These are phyloP conservation scores for Xanthoparmelia taractica DNA, from an alignment of 495 filamentous ascomycete genomes.

Conservation along the genomic window DNA sequence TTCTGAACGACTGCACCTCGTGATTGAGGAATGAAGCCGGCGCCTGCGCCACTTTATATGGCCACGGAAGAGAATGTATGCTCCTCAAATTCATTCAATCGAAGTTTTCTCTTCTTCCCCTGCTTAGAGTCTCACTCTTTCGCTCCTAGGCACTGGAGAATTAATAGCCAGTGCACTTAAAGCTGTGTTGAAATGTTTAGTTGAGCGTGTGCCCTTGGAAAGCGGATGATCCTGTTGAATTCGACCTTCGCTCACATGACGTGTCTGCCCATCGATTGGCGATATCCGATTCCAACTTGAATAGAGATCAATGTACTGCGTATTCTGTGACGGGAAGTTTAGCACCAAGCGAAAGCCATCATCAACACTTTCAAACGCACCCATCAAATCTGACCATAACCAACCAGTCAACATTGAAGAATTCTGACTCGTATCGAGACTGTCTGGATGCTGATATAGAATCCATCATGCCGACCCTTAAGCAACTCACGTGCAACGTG, in stretches of 20 bases:
- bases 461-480: constrained; percentile 41
- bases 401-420: neutral
- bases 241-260: neutral
- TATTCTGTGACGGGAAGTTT: neutral
- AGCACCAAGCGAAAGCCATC: constrained; percentile 1
- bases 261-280: neutral
- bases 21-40: neutral
- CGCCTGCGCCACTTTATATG: neutral
- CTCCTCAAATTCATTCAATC: neutral
- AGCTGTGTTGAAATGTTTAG: neutral
- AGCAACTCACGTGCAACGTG: constrained; percentile 37
- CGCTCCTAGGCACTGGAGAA: neutral
- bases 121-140: neutral
- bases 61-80: neutral
- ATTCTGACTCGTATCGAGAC: neutral
- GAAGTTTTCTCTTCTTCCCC: neutral
- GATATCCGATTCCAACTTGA: neutral
- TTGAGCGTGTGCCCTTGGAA: neutral
- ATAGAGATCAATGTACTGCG: neutral
- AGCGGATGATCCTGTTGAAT: neutral
- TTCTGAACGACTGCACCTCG: neutral
- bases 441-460: neutral
- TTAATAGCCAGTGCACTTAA: neutral
- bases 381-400: neutral
- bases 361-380: neutral